A percentile compares a stretch with the other conserved stretches of the same genome.
These are phyloP conservation scores for Synchytrium microbalum DNA, from an alignment of 371 early-diverging fungal species.

Conservation along the genomic window DNA sequence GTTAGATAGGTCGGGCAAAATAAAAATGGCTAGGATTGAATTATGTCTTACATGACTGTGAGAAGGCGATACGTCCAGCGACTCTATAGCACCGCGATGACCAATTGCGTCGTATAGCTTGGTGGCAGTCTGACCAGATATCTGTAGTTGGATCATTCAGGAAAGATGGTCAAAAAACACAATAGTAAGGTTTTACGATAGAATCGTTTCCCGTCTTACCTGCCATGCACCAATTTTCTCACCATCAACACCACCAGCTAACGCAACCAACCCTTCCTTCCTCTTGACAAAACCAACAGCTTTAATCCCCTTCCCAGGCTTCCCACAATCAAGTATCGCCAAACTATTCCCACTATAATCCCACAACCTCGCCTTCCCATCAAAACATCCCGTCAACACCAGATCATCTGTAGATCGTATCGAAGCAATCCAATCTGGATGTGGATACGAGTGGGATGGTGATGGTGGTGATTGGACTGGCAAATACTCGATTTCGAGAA, in stretches of 20 bases:
- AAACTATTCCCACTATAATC: background rate
- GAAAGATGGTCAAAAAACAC: too few relatives aligned
- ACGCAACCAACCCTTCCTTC: background rate
- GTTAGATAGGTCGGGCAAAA: background rate
- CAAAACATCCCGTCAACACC: background rate
- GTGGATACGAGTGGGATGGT: conserved; percentile 63
- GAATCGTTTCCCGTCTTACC: conserved; percentile 11
- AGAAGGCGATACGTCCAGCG: background rate
- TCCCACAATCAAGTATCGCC: conserved; percentile 20
- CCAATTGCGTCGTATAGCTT: background rate
- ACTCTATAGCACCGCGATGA: background rate
- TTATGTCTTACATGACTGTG: background rate
- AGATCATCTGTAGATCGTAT: conserved; percentile 24
- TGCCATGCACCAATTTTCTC: conserved; percentile 19
- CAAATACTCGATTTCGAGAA: conserved; percentile 83
- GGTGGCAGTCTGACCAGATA: background rate
- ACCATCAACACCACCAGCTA: background rate
- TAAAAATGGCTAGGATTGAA: background rate
- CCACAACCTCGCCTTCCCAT: background rate
- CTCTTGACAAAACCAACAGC: background rate
- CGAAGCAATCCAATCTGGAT: conserved; percentile 91
- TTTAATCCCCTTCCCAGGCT: conserved; percentile 13
- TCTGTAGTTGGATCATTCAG: too few relatives aligned
- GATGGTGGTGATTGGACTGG: conserved; percentile 82
- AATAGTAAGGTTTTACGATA: background rate